Percentiles rank a stretch among this genome's conserved stretches.
Evolutionary conservation across 192 early-diverging fungal genomes (phyloP).

Genomic region (Coemansia sp.): DNA sequence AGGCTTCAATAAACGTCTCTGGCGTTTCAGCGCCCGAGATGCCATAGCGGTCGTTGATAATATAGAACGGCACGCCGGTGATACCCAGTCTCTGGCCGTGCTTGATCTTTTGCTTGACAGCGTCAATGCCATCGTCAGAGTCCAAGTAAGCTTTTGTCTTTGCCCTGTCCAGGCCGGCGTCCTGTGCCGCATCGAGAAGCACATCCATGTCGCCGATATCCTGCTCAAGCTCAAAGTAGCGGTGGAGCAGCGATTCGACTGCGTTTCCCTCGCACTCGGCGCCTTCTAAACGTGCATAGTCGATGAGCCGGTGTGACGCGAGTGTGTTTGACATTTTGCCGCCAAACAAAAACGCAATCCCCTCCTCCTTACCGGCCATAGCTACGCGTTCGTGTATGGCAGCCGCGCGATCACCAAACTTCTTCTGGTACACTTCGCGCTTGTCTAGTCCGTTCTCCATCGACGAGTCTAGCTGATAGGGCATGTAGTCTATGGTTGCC

Average conservation of each 20-base stretch:
- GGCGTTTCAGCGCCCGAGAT: conserved; percentile 72
- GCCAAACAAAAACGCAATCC: conserved; percentile 66
- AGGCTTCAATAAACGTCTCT: conserved; percentile 60
- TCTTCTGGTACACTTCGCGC: conserved; percentile 56
- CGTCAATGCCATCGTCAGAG: conserved; percentile 56
- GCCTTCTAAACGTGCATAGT: conserved; percentile 54
- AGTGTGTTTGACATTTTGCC: conserved; percentile 66
- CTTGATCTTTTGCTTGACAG: conserved; percentile 54
- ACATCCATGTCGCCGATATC: conserved; percentile 64
- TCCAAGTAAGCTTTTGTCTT: conserved; percentile 56
- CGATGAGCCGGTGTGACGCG: conserved; percentile 67
- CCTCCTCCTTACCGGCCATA: conserved; percentile 59
- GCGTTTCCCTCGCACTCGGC: conserved; percentile 54
- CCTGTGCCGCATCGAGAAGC: conserved; percentile 58
- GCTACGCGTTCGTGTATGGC: conserved; percentile 59
- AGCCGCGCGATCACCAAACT: conserved; percentile 64
- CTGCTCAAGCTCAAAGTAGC: conserved; percentile 74
- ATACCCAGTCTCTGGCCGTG: conserved; percentile 51
- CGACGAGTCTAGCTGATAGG: conserved; percentile 69
- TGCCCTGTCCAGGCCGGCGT: conserved; percentile 59
- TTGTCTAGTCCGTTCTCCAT: conserved; percentile 55
- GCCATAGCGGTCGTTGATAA: conserved; percentile 60
- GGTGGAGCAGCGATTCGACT: conserved; percentile 61
- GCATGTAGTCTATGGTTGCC: conserved; percentile 63
- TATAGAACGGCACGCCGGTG: conserved; percentile 72